phyloP scores from a whole-genome alignment of 805 yeast genomes.

The Starmera pachycereana region DNA sequence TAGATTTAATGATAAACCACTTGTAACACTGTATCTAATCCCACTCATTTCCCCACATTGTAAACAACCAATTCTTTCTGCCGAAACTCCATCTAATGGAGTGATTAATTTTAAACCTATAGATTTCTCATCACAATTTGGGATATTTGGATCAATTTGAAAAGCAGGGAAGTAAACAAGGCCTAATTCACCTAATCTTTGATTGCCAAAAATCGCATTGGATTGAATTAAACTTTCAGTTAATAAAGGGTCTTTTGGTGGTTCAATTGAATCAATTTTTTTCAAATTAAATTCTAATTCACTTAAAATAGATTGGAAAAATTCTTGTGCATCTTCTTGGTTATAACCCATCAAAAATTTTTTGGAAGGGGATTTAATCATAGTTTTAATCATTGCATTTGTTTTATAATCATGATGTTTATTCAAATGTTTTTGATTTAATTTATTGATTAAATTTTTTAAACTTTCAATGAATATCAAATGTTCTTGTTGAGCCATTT shows the following conservation, averaged over 20 bases:
- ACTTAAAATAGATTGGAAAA: constrained; percentile 69
- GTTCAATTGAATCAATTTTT: constrained; percentile 18
- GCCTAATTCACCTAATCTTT: constrained; percentile 48
- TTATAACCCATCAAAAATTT: constrained; percentile 75
- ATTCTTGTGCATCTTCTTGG: constrained; percentile 96
- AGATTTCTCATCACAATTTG: constrained; percentile 30
- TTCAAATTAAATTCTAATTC: constrained; percentile 52
- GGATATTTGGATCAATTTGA: constrained; percentile 65
- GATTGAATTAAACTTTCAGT: constrained; percentile 20
- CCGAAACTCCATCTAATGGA: constrained; percentile 86
- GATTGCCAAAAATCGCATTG: constrained; percentile 28
- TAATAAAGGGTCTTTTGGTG: constrained; percentile 16
- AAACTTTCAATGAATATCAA: constrained; percentile 45
- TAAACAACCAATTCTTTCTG: constrained; percentile 84
- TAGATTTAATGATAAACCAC: constrained; percentile 63
- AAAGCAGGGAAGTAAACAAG: constrained; percentile 60
- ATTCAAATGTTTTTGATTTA: constrained; percentile 46
- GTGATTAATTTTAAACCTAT: constrained; percentile 55
- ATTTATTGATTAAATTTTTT: constrained; percentile 37
- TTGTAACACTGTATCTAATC: constrained; percentile 66
- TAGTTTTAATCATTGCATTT: constrained; percentile 44
- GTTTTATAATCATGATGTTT: constrained; percentile 52
- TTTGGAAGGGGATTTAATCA: constrained; percentile 72
- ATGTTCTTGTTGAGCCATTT: constrained; percentile 10
- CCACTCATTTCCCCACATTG: constrained; percentile 94